Evolutionary conservation across 2,329 filamentous ascomycete genomes (phyloP), one percentile per base, ranked within the genome.

Genomic region (Penicillium hesseltinei): DNA sequence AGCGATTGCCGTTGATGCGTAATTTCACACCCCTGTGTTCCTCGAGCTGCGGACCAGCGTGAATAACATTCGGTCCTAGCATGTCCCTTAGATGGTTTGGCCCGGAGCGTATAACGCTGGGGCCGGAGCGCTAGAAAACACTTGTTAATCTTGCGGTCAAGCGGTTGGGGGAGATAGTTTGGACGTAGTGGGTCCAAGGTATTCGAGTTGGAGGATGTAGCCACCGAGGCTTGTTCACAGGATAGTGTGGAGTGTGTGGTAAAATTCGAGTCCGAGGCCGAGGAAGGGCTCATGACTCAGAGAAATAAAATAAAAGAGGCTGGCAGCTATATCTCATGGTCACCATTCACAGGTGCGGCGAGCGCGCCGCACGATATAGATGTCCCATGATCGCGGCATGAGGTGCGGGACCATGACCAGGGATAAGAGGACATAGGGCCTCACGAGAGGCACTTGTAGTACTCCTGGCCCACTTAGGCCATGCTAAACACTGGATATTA

Each of bases 111-210:
- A 51, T 55, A 43, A 39, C 40, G 45, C 54, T 27, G 46, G 21
- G 36, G 19, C 25, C 19, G 40, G 45, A 39, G 25, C 35, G 13
- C 29, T 8, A 47, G 13, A 39, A 54, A 38, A 50, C 27, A 40
- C 51, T 39, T 57, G 46, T 60, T 56, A 45, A 63, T 55, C 51
- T 66, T 66, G 62, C 64, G 64, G 64, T 66, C 64, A 66, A 64
- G 60, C 53, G 54, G 61, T 64, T 66, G 60, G 57, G 64, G 61
- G 48, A 51, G 45, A 51, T 59, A 56, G 43, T 56, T 53, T 45
- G 44, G 58, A 38, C 33, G 40, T 51, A 58, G 64, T 66, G 64
- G 64, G 64, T 62, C 64, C 57, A 46, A 46, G 15, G 21, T 51
- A 35, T 50, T 56, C 38, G 27, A 54, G 46, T 43, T 53, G 47